These are phyloP conservation scores for Malus hybrid DNA, from an alignment of 331 rosid species.

Conservation along the genomic window DNA sequence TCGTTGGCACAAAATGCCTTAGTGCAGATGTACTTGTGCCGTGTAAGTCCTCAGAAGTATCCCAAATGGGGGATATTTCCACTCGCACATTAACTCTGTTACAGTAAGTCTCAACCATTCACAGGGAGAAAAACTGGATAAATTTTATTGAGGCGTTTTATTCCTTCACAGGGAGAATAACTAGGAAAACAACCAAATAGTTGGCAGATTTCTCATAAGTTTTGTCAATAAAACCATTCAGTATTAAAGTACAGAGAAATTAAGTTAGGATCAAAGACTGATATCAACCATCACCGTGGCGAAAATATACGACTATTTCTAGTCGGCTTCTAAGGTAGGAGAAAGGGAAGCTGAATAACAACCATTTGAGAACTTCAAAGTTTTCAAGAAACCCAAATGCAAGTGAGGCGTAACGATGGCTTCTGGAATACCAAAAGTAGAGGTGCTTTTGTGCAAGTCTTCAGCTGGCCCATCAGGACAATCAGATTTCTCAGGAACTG, in stretches of 20 bases:
- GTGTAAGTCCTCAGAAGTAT: neutral
- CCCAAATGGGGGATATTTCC: neutral
- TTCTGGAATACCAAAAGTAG: conserved; percentile 54
- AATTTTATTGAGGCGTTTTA: too few relatives aligned
- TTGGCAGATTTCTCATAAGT: neutral
- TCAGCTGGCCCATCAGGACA: conserved; percentile 17
- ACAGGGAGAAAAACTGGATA: neutral
- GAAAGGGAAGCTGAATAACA: conserved; percentile 63
- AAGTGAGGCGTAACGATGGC: conserved; percentile 32
- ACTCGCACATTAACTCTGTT: neutral
- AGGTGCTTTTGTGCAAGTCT: conserved; percentile 14
- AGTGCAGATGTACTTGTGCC: accelerated
- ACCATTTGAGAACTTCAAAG: conserved; percentile 46
- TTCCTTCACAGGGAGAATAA: neutral
- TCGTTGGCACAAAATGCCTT: neutral
- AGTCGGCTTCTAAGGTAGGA: conserved; percentile 7
- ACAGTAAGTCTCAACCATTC: neutral
- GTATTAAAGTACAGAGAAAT: neutral
- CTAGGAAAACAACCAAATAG: neutral
- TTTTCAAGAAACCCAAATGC: conserved; percentile 39
- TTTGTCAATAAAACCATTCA: neutral
- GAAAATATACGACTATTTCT: neutral
- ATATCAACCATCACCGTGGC: neutral
- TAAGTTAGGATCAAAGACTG: neutral
- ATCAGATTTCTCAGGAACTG: conserved; percentile 35